Evolutionary conservation across 2,329 filamentous ascomycete genomes (phyloP).

Genomic region (Ramularia collo-cygni): DNA sequence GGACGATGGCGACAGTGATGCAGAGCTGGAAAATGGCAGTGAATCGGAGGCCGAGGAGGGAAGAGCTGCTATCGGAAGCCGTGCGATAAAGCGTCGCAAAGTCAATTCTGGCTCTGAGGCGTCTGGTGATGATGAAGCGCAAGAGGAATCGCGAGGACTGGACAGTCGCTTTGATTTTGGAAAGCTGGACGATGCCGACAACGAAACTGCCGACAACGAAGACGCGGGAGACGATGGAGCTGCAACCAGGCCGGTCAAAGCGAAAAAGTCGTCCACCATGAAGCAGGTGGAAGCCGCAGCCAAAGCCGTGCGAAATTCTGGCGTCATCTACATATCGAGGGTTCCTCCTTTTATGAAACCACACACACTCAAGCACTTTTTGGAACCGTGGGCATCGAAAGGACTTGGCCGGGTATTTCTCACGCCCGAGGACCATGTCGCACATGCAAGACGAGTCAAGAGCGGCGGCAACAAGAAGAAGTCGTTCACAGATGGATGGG

Average conservation of each 20-base stretch:
- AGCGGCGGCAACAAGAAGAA: slow-evolving; percentile 77
- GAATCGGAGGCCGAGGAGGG: slow-evolving; percentile 63
- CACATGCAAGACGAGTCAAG: slow-evolving; percentile 59
- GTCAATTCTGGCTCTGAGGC: slow-evolving; percentile 39
- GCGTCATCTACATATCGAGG: slow-evolving; percentile 76
- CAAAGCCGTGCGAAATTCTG: slow-evolving; percentile 62
- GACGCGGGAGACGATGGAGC: slow-evolving; percentile 19
- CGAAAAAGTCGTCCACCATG: slow-evolving; percentile 44
- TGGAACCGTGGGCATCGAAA: slow-evolving; percentile 62
- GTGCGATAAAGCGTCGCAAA: slow-evolving; percentile 56
- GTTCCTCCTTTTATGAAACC: slow-evolving; percentile 88
- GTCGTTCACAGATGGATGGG: slow-evolving; percentile 78
- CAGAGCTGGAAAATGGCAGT: slow-evolving; percentile 47
- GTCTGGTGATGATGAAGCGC: slow-evolving; percentile 18
- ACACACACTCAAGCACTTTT: slow-evolving; percentile 64
- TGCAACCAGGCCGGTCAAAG: slow-evolving; percentile 17
- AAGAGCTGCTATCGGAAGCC: slow-evolving; percentile 50
- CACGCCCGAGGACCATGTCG: slow-evolving; percentile 63
- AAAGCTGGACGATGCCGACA: slow-evolving; percentile 9
- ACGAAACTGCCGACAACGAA: slow-evolving; percentile 26
- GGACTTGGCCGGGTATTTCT: slow-evolving; percentile 70
- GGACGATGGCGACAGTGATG: slow-evolving; percentile 40
- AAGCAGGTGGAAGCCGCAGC: slow-evolving; percentile 62
- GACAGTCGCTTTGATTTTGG: slow-evolving; percentile 14
- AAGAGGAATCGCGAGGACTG: slow-evolving; percentile 3